Percentiles rank a stretch among this genome's conserved stretches.
These are phyloP conservation scores for Ustilago trichophora DNA, from an alignment of 1,284 basidiomycete species.

Conservation along the genomic window DNA sequence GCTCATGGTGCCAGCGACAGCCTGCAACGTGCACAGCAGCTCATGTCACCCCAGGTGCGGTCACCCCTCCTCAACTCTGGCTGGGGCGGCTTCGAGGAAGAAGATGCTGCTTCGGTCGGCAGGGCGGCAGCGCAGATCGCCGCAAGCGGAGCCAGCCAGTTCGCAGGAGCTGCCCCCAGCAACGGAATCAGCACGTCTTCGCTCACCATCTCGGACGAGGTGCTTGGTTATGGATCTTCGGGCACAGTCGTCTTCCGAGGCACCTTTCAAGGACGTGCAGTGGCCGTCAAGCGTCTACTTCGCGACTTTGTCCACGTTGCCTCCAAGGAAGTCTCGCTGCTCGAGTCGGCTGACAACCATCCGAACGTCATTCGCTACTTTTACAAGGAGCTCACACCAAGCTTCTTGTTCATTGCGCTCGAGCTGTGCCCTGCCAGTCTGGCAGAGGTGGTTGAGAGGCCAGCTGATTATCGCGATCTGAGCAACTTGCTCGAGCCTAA, in stretches of 20 bases:
- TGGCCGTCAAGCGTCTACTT: slow-evolving; percentile 94
- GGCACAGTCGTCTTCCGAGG: slow-evolving; percentile 95
- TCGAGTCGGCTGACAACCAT: slow-evolving; percentile 91
- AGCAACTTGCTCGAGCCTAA: slow-evolving; percentile 73
- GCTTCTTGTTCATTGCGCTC: slow-evolving; percentile 94
- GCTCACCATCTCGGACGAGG: slow-evolving; percentile 59
- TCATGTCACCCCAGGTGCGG: slow-evolving; percentile 38
- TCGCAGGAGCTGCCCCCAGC: slow-evolving; percentile 14
- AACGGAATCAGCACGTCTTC: slow-evolving; percentile 44
- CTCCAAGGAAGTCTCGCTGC: slow-evolving; percentile 88
- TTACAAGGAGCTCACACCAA: slow-evolving; percentile 83
- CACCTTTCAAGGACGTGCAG: slow-evolving; percentile 91
- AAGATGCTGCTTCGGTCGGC: slow-evolving; percentile 35
- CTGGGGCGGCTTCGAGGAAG: slow-evolving; percentile 34
- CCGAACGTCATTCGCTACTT: slow-evolving; percentile 97
- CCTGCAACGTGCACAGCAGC: slow-evolving; percentile 43
- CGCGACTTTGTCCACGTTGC: slow-evolving; percentile 95
- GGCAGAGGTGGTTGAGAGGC: slow-evolving; percentile 84
- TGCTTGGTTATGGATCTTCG: slow-evolving; percentile 83
- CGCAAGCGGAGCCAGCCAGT: slow-evolving; percentile 25
- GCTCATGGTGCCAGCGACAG: slow-evolving; percentile 32
- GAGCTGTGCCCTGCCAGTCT: slow-evolving; percentile 95
- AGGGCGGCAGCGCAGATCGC: slow-evolving; percentile 44
- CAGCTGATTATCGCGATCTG: slow-evolving; percentile 54
- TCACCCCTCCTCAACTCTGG: slow-evolving; percentile 40